Evolutionary conservation across 2,329 filamentous ascomycete species (phyloP), one percentile per base, ranked within the genome.

Genomic region (Aspergillus alliaceus): DNA sequence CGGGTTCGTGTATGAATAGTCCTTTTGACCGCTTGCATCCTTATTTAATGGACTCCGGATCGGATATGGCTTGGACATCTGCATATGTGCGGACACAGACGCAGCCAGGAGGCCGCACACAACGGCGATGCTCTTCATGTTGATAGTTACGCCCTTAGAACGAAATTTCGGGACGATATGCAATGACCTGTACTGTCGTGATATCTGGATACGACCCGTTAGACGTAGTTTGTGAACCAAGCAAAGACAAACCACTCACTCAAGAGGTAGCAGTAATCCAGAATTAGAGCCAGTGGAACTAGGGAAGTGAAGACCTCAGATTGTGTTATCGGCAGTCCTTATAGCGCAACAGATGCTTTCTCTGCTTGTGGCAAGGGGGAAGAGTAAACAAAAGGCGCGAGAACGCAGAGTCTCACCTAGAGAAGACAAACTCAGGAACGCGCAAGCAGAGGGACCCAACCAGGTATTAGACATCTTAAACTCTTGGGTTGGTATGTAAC

Each of bases 1-100:
- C 2, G 90, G 90, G 15, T 81, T 80, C 34, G 86, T 90, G 77
- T 91, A 90, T 65, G 83, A 84, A 78, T 89, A 91, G 77, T 93
- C 89, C 69, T 85, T 80, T 54, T 81, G 73, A 54, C 75, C 75
- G 12, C 66, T 61, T 34, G 72, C 74, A 42, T 77, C 70, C 18
- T 78, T 77, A 63, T 84, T 79, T 46, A 79, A 71, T 51, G 79
- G 80, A 64, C 78, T 82, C 58, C 79, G 79, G 24, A 86, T 73
- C 9, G 83, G 80, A 57, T 79, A 81, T 2, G 84, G 84, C 57
- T 77, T 77, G 63, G 71, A 75, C 81, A 86, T 79, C 68, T 85
- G 79, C 75, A 86, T 83, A 68, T 86, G 84, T 22, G 66, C 73
- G 34, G 69, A 69, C 39, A 67, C 71, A 31, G 63, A 66, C 18